phyloP scores from a whole-genome alignment of 768 basidiomycete genomes.

The Pleurotus salmoneostramineus region DNA sequence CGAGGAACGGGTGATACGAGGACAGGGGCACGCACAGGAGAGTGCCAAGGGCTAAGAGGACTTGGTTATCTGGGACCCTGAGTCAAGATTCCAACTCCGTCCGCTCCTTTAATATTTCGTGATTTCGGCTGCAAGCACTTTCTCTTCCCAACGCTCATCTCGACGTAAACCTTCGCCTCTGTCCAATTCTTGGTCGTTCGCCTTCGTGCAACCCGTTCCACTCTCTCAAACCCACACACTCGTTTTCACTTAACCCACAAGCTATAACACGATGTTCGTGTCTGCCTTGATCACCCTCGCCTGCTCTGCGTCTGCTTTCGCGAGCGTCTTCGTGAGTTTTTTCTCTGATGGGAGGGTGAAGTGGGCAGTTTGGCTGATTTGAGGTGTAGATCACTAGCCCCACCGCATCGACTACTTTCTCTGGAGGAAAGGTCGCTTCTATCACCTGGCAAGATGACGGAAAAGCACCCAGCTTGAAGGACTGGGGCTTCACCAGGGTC shows the following conservation, averaged over 20 bases:
- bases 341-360: neutral
- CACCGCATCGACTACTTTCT: conserved; percentile 35
- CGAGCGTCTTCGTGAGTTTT: conserved; percentile 46
- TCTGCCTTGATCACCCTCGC: conserved; percentile 44
- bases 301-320: conserved; percentile 49
- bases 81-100: conserved; percentile 1
- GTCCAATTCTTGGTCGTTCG: conserved; percentile 13
- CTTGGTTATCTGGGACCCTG: neutral
- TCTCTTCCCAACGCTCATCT: neutral
- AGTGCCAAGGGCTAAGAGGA: neutral
- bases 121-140: neutral
- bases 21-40: neutral
- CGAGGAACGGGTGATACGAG: no score
- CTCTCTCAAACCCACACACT: conserved; percentile 27
- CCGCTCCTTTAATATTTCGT: conserved; percentile 1
- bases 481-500: conserved; percentile 49
- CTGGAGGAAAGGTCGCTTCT: conserved; percentile 45
- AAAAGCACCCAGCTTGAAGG: conserved; percentile 37
- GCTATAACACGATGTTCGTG: conserved; percentile 45
- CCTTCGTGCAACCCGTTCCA: conserved; percentile 21
- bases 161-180: neutral
- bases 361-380: neutral
- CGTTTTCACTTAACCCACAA: conserved; percentile 2
- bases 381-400: conserved; percentile 56
- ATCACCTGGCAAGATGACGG: conserved; percentile 62